Percentiles rank a stretch among this genome's conserved stretches.
These are phyloP conservation scores for Verticillium zaregamsianum DNA, from an alignment of 2,329 filamentous ascomycete species.

Conservation along the genomic window DNA sequence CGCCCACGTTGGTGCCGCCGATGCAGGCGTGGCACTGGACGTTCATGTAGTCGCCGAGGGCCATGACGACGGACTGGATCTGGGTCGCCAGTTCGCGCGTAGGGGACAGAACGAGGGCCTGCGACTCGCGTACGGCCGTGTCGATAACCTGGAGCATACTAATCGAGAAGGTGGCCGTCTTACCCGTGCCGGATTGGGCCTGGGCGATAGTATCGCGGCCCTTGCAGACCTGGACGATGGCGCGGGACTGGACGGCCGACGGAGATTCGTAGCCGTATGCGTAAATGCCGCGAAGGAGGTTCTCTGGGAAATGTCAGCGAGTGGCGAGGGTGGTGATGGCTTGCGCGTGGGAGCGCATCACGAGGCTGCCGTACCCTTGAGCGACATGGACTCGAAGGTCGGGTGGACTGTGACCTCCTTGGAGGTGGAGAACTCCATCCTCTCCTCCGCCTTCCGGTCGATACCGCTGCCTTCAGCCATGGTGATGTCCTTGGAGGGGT, in stretches of 20 bases:
- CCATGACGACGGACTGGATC: slow-evolving; percentile 98
- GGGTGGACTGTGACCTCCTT: slow-evolving; percentile 96
- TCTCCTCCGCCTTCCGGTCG: slow-evolving; percentile 89
- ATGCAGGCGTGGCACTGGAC: slow-evolving; percentile 99
- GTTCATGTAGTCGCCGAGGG: slow-evolving; percentile 99
- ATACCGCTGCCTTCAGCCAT: slow-evolving; percentile 84
- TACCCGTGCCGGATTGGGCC: slow-evolving; percentile 94
- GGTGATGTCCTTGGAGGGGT: slow-evolving; percentile 26
- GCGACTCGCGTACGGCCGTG: slow-evolving; percentile 85
- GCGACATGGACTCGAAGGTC: slow-evolving; percentile 91
- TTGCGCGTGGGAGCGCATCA: not conserved
- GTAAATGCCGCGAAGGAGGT: slow-evolving; percentile 93
- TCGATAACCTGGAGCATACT: slow-evolving; percentile 96
- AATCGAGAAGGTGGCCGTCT: slow-evolving; percentile 95
- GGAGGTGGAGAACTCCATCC: slow-evolving; percentile 97
- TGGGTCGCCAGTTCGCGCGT: slow-evolving; percentile 96
- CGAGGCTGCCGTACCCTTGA: slow-evolving; percentile 60
- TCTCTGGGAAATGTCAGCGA: slow-evolving; percentile 50
- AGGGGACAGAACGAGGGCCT: slow-evolving; percentile 91
- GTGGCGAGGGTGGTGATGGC: not conserved
- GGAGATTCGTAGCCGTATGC: slow-evolving; percentile 98
- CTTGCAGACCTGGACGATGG: slow-evolving; percentile 98
- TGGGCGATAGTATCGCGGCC: slow-evolving; percentile 98
- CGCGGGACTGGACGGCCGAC: slow-evolving; percentile 94
- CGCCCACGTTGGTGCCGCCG: slow-evolving; percentile 94